These are phyloP conservation scores for Glaciozyma martinii DNA, from an alignment of 768 basidiomycete genomes.

Conservation along the genomic window DNA sequence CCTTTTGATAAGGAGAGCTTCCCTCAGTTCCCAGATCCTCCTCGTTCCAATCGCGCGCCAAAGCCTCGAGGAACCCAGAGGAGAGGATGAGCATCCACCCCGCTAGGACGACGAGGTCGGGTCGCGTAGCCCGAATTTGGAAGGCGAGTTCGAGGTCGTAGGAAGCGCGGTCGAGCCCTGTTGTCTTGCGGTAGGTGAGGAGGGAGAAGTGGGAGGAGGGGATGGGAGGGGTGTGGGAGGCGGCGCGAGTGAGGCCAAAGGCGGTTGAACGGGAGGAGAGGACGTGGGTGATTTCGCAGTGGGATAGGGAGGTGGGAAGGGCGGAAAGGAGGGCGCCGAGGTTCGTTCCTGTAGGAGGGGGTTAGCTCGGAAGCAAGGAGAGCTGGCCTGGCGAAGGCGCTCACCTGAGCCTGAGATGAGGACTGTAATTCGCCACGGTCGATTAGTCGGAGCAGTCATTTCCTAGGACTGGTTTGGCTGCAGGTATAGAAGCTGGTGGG, in stretches of 20 bases:
- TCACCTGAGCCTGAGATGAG: no score
- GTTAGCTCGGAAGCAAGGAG: no score
- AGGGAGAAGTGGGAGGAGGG: constrained; percentile 73
- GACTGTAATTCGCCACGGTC: no score
- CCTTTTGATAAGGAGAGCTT: neutral
- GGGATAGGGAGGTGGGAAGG: constrained; percentile 54
- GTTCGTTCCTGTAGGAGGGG: constrained; percentile 62
- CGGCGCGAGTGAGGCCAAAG: constrained; percentile 75
- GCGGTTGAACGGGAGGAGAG: constrained; percentile 87
- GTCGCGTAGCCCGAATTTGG: constrained; percentile 46
- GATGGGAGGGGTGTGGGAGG: constrained; percentile 54
- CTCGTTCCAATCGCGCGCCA: constrained; percentile 40
- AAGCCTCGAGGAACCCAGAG: constrained; percentile 61
- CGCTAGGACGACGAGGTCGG: constrained; percentile 86
- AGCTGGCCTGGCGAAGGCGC: no score
- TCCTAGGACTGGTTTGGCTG: no score
- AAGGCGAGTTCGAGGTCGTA: constrained; percentile 59
- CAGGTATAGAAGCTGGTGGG: no score
- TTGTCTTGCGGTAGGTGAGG: constrained; percentile 63
- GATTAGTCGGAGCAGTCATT: no score
- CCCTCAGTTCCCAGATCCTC: neutral
- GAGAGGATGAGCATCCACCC: constrained; percentile 98
- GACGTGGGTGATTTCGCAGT: constrained; percentile 65
- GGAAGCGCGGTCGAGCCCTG: constrained; percentile 43
- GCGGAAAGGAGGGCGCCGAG: constrained; percentile 94